These are phyloP conservation scores for Pestalotiopsis sp. DNA, from an alignment of 2,329 filamentous ascomycete species.

Conservation along the genomic window DNA sequence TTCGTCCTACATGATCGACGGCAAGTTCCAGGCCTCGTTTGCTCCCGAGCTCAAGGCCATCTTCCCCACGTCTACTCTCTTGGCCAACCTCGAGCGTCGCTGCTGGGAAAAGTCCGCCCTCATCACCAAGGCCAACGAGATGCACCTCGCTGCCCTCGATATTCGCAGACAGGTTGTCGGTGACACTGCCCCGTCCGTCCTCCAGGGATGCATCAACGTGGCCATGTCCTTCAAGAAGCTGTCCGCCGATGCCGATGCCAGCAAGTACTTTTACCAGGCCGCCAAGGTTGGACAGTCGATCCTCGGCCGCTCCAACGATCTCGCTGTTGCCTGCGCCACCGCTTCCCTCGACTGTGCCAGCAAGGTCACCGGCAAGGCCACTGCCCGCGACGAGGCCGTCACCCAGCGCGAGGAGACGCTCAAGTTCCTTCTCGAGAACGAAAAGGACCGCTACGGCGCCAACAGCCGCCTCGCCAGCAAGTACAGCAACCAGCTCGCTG, in stretches of 20 bases:
- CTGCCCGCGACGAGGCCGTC: background rate
- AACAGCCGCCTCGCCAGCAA: constrained; percentile 17
- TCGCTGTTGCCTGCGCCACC: background rate
- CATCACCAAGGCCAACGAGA: background rate
- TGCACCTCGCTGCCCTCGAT: background rate
- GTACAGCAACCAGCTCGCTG: constrained; percentile 22
- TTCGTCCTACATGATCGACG: background rate
- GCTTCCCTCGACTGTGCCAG: constrained; percentile 17
- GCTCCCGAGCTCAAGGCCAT: background rate
- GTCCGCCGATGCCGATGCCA: background rate
- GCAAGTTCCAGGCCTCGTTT: background rate
- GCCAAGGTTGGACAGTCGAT: background rate
- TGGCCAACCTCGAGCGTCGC: background rate
- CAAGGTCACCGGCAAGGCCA: background rate
- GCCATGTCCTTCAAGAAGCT: background rate
- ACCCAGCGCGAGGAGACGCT: constrained; percentile 20
- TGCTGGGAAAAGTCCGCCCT: background rate
- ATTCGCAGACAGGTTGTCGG: background rate
- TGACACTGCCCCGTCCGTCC: background rate
- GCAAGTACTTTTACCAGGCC: background rate
- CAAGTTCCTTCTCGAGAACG: constrained; percentile 20
- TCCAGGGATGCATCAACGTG: background rate
- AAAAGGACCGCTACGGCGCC: constrained; percentile 20
- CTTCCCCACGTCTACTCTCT: background rate
- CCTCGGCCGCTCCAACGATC: background rate